Percentiles rank a stretch among this genome's conserved stretches.
phyloP scores from a whole-genome alignment of 2,329 filamentous ascomycete genomes.

The Claviceps sp. region DNA sequence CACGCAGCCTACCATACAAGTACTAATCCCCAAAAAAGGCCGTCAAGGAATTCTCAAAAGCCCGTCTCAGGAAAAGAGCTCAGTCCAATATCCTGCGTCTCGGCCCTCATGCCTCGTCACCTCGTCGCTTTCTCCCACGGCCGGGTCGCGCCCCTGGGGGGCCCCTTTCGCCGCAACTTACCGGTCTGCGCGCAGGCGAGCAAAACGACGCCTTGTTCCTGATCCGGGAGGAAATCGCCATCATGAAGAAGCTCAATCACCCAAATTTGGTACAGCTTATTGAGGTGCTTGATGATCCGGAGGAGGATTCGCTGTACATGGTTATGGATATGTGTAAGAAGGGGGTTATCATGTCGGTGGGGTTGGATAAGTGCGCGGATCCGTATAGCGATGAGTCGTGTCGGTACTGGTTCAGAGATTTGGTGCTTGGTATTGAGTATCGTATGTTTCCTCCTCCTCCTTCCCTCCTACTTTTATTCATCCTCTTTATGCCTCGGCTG shows the following conservation, averaged over 20 bases:
- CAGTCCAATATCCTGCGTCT: conserved; percentile 71
- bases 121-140: conserved; percentile 15
- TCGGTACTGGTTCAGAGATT: conserved; percentile 84
- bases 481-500: conserved; percentile 1
- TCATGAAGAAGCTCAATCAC: conserved; percentile 98
- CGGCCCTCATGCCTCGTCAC: conserved; percentile 23
- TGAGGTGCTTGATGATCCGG: conserved; percentile 89
- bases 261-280: conserved; percentile 86
- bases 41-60: conserved; percentile 95
- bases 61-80: conserved; percentile 73
- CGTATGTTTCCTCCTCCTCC: conserved; percentile 33
- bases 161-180: conserved; percentile 15
- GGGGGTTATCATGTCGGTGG: conserved; percentile 92
- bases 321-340: conserved; percentile 99
- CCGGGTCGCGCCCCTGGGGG: conserved; percentile 4
- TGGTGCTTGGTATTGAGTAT: conserved; percentile 92
- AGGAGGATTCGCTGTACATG: conserved; percentile 95
- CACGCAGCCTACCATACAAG: no score
- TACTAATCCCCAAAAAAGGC: conserved; percentile 41
- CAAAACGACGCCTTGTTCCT: conserved; percentile 63
- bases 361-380: conserved; percentile 66
- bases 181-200: conserved; percentile 33
- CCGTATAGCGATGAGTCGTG: conserved; percentile 76
- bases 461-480: neutral
- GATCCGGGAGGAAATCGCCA: conserved; percentile 92